Conservation (phyloP, 2,329 filamentous ascomycete species). For the Cryphonectria naterciae region DNA sequence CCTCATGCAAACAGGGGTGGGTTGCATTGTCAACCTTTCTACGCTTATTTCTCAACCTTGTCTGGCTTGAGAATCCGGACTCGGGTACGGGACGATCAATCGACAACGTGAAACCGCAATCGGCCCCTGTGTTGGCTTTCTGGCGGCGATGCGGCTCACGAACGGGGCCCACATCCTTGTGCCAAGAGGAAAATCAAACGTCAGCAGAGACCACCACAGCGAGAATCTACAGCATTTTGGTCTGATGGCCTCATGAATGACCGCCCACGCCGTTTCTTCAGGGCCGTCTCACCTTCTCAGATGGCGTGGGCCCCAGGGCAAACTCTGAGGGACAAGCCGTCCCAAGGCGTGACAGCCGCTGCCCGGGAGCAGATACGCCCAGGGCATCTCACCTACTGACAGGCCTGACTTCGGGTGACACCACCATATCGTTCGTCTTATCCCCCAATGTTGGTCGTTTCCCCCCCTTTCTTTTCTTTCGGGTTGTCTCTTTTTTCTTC, state of each 20-base stretch:
- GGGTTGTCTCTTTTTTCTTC: not conserved
- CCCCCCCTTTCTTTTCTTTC: not conserved
- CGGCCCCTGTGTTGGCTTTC: slow-evolving; percentile 5
- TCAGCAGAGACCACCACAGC: slow-evolving; percentile 4
- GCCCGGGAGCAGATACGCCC: not conserved
- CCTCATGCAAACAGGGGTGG: not conserved
- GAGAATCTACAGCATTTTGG: not conserved
- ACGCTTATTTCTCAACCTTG: slow-evolving; percentile 6
- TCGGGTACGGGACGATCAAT: slow-evolving; percentile 9
- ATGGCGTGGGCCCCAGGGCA: not conserved
- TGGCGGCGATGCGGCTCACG: slow-evolving; percentile 7
- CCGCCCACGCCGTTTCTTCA: not conserved
- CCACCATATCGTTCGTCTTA: slow-evolving; percentile 16
- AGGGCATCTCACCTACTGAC: not conserved
- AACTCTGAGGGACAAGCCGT: slow-evolving; percentile 1
- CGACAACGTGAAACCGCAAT: slow-evolving; percentile 7
- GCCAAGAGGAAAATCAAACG: slow-evolving; percentile 20
- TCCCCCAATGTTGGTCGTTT: not conserved
- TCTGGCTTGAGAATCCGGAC: not conserved
- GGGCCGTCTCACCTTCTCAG: slow-evolving; percentile 12
- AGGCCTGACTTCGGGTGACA: slow-evolving; percentile 5
- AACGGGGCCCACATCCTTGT: not conserved
- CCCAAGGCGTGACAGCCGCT: slow-evolving; percentile 2
- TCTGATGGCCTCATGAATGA: not conserved
- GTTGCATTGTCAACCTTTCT: not conserved